Evolutionary conservation across 495 filamentous ascomycete genomes (phyloP).

Genomic region (Hypoxylon lienhwacheense): DNA sequence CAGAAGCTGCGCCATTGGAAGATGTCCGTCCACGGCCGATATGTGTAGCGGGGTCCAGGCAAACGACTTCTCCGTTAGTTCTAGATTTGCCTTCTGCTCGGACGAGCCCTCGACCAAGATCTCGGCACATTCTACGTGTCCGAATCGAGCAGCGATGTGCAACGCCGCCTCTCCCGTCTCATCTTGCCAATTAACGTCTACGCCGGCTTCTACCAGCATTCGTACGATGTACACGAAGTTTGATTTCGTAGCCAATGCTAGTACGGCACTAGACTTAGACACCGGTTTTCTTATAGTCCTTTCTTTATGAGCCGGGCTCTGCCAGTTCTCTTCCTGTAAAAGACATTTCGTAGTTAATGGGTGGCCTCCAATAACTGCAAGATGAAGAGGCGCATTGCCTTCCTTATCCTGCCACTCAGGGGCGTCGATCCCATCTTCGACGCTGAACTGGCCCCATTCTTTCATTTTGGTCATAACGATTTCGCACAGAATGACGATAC

Average conservation of each 20-base stretch:
- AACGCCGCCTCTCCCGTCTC: constrained; percentile 90
- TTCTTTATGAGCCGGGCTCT: constrained; percentile 60
- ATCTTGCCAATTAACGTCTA: constrained; percentile 94
- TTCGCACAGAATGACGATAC: constrained; percentile 83
- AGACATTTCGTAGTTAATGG: constrained; percentile 79
- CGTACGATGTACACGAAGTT: constrained; percentile 81
- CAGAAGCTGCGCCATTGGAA: constrained; percentile 68
- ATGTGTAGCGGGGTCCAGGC: constrained; percentile 93
- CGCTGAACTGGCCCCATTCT: constrained; percentile 83
- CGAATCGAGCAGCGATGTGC: constrained; percentile 88
- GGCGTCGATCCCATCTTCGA: constrained; percentile 81
- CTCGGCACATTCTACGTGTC: constrained; percentile 75
- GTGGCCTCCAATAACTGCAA: constrained; percentile 90
- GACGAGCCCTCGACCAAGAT: constrained; percentile 70
- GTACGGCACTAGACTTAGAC: constrained; percentile 83
- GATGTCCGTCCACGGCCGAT: constrained; percentile 82
- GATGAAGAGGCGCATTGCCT: constrained; percentile 86
- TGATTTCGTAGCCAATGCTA: constrained; percentile 82
- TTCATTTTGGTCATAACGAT: constrained; percentile 87
- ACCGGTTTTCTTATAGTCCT: constrained; percentile 65
- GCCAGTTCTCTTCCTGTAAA: constrained; percentile 76
- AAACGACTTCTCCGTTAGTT: constrained; percentile 80
- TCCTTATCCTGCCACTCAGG: constrained; percentile 88
- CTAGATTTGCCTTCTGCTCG: constrained; percentile 71
- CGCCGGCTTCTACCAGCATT: constrained; percentile 84